These are phyloP conservation scores for Citropsis articulata DNA, from an alignment of 345 rosid species.

Conservation along the genomic window DNA sequence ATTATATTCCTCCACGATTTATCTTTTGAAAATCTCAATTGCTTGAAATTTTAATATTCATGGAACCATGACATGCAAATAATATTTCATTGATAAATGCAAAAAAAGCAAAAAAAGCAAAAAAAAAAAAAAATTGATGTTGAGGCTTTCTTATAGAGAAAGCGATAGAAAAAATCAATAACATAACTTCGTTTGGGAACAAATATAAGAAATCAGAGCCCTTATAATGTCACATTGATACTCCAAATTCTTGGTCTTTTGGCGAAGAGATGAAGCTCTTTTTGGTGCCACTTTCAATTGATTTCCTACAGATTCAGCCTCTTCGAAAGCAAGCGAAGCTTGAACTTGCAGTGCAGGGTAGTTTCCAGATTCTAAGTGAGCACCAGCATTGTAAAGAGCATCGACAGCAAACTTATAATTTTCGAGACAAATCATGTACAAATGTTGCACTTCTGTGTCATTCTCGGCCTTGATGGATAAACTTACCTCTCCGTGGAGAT, in stretches of 20 bases:
- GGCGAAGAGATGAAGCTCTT: neutral
- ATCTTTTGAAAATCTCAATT: too few species aligned
- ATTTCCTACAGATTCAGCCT: neutral
- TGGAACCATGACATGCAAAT: too few species aligned
- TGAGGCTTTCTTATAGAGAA: too few species aligned
- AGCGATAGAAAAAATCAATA: too few species aligned
- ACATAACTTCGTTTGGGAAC: too few species aligned
- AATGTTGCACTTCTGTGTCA: neutral
- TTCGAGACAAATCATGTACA: neutral
- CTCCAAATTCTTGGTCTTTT: neutral
- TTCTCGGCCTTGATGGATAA: neutral
- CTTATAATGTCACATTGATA: neutral
- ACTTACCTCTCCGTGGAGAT: neutral
- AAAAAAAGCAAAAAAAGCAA: too few species aligned
- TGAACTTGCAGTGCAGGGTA: neutral
- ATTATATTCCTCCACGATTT: too few species aligned
- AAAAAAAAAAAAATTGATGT: too few species aligned
- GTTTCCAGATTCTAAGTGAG: neutral
- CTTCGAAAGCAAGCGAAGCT: neutral
- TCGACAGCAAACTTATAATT: neutral
- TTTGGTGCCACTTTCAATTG: neutral
- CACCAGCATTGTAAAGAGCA: neutral
- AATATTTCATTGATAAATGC: too few species aligned
- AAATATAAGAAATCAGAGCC: neutral
- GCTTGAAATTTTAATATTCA: too few species aligned